Conservation (phyloP, 163 green algal species). For the Prototheca stagnorum region DNA sequence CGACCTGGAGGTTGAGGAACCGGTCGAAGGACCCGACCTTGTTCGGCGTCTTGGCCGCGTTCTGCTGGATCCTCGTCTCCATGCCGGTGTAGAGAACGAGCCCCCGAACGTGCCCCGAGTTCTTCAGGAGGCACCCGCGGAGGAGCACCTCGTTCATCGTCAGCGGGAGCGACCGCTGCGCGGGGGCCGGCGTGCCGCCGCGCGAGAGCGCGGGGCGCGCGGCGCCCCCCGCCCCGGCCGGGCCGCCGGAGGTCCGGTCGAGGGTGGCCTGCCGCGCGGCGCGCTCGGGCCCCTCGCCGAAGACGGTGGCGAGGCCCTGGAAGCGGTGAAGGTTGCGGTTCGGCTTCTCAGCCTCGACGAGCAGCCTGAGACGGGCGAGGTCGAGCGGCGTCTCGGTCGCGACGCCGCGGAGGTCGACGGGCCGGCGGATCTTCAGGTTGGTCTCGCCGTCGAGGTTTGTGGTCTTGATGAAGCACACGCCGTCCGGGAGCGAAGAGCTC, state of each 20-base stretch:
- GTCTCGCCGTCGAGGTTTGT: constrained; percentile 76
- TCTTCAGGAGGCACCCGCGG: constrained; percentile 69
- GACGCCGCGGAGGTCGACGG: constrained; percentile 17
- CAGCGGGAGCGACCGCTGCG: constrained; percentile 18
- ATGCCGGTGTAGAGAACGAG: constrained; percentile 70
- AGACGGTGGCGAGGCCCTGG: constrained; percentile 18
- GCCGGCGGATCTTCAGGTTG: constrained; percentile 67
- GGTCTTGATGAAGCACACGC: constrained; percentile 69
- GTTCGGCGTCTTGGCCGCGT: constrained; percentile 47
- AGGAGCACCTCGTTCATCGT: constrained; percentile 74
- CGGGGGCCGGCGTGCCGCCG: not conserved
- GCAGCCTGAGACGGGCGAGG: constrained; percentile 7
- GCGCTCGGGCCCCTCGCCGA: not conserved
- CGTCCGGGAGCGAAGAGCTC: constrained; percentile 32
- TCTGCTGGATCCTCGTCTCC: constrained; percentile 66
- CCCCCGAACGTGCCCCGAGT: constrained; percentile 49
- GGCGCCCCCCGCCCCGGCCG: not conserved
- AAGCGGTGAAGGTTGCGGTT: constrained; percentile 61
- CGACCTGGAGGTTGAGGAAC: constrained; percentile 70
- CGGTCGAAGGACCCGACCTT: constrained; percentile 65
- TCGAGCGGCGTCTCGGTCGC: not conserved
- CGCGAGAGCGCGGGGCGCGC: not conserved
- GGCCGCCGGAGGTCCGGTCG: not conserved
- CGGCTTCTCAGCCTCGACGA: constrained; percentile 31
- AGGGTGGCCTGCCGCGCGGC: not conserved